Base-by-base conservation (phyloP, 2,329 filamentous ascomycete genomes). In the Aspergillus fijiensis region DNA sequence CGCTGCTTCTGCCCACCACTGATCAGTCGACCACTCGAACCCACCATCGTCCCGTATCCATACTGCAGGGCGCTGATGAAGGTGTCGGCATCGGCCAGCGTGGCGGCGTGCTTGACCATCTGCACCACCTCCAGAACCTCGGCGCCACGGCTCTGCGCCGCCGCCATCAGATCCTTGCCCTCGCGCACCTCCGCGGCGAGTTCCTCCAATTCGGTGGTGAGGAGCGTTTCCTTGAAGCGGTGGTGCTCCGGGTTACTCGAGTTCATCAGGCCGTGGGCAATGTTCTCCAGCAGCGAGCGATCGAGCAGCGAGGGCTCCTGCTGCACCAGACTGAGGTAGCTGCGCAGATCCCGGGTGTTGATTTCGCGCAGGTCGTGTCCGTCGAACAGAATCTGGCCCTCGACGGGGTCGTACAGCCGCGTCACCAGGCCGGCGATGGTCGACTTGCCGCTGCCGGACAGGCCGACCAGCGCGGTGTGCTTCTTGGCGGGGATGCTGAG, bases 1-100 rank as follows among this genome's bases (percentile, higher is more conserved):
- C 93, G 89, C 76, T 97, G 93, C 75, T 96, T 85, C 72, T 96
- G 92, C 0, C 92, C 92, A 0, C 91, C 91, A 52, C 71, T 73
- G 35, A 74, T 51, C 42, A 69, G 69, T 14, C 66, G 69, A 16
- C 71, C 72, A 2, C 62, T 59, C 7, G 63, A 61, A 4, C 72
- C 72, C 14, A 74, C 16, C 89, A 58, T 62, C 5, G 69, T 72
- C 2, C 65, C 67, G 23, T 70, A 59, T 10, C 68, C 68, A 49
- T 70, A 51, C 6, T 68, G 66, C 23, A 72, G 58, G 25, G 59
- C 58, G 12, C 66, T 64, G 31, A 74, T 71, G 58, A 74, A 74
- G 23, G 62, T 56, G 39, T 67, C 56, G 9, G 70, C 71, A 56
- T 74, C 69, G 4, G 72, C 65, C 21, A 60, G 59, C 7, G 65